Base-by-base conservation (phyloP, 2,329 filamentous ascomycete species). In the Cordyceps cicadae region DNA sequence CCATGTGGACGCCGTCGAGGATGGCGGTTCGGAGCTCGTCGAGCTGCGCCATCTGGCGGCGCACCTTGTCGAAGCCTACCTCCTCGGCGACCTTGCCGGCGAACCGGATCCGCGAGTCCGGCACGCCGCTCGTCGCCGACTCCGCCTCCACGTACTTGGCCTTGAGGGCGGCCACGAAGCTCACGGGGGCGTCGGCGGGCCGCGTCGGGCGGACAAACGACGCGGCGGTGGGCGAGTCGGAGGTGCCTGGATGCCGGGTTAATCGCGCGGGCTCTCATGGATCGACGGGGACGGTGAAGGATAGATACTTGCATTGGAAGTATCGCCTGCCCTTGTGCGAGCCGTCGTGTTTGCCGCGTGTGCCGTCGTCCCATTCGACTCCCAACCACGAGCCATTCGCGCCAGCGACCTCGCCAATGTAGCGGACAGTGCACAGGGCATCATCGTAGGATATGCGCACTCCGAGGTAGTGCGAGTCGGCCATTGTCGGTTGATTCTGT, bases 1-100 rank as follows among this genome's bases (percentile, higher is more conserved):
- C 73, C 63, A 97, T 81, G 55, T 84, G 79, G 69, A 90, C 75
- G 15, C 88, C 87, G 74, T 97, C 92, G 8, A 99, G 79, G 45
- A 97, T 84, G 54, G 95, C 86, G 60, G 92, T 86, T 66, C 82
- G 87, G 62, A 97, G 80, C 67, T 94, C 89, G 59, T 87, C 79
- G 37, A 97, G 78, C 69, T 88, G 79, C 66, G 92, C 88, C 68
- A 95, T 86, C 73, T 92, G 85, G 65, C 82, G 82, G 49, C 88
- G 85, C 66, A 97, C 90, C 78, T 97, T 97, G 66, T 96, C 92
- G 67, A 97, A 97, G 34, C 94, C 94, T 39, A 97, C 85, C 75
- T 97, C 93, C 75, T 97, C 89, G 5, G 90, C 93, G 19, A 92
- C 83, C 74, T 97, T 97, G 43, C 74, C 89, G 75, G 79, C 96